Base-by-base conservation (phyloP, 2,329 filamentous ascomycete genomes). In the Xylariaceae sp. region DNA sequence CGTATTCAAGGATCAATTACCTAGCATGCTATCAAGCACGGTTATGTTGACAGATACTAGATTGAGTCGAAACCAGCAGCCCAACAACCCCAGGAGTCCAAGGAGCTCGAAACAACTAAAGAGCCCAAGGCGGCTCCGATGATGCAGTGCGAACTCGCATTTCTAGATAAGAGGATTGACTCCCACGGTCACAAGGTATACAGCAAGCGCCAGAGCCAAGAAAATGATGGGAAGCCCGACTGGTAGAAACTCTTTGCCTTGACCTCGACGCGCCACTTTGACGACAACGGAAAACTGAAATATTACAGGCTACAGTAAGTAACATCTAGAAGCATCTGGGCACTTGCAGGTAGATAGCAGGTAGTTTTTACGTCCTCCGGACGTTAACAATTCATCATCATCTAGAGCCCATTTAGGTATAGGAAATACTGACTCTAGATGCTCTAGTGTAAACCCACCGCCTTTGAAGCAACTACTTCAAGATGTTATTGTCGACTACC, bases 11-110 rank as follows among this genome's bases (percentile, higher is more conserved):
- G n/a, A 9, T 26, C 9, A 4, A 26, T 26, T 26, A 26, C 4
- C 23, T 9, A 26, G 23, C 23, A 26, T 9, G 4, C 4, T 26
- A 26, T 26, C 23, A 26, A 40, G 20, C 6, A 12, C 23, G 32
- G 43, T 18, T 3, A 53, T 80, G 70, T 75, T 85, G 85, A 89
- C 20, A 50, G 26, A n/a, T 10, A 21, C 20, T 43, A 60, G 57
- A 44, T 51, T 21, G 44, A 51, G 12, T 18, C 23, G 4, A 18
- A 53, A 44, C 26, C 43, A 43, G 19, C 19, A 26, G 18, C 20
- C 46, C n/a, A 20, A 50, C 2, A 48, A 43, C 12, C 16, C 20
- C 16, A 37, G 40, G 20, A 62, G 20, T 19, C 44, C 46, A 21
- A 54, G 9, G 23, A 26, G 9, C 9, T 9, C 7, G 32, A 56